These are phyloP conservation scores for Calendula officinalis DNA, from an alignment of 129 eudicot species.

Conservation along the genomic window DNA sequence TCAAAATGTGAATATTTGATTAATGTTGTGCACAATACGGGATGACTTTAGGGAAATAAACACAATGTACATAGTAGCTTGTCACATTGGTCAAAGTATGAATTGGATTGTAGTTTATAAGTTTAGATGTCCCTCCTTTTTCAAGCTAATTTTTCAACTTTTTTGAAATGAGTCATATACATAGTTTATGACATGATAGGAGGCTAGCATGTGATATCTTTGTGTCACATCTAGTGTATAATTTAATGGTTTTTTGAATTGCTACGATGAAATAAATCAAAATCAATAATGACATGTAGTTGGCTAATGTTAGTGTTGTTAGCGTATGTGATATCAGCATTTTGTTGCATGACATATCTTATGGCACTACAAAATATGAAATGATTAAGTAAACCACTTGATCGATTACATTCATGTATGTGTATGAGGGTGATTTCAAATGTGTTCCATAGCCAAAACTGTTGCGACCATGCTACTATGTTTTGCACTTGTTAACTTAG, in stretches of 20 bases:
- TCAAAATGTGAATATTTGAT: constrained; percentile 34
- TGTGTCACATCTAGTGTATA: neutral
- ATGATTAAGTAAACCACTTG: neutral
- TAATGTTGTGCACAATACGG: constrained; percentile 20
- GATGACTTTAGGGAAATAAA: constrained; percentile 5
- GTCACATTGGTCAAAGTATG: no score
- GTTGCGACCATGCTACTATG: neutral
- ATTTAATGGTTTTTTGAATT: constrained; percentile 27
- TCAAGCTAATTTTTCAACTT: no score
- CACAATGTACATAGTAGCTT: neutral
- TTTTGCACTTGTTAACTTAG: neutral
- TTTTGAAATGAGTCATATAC: no score
- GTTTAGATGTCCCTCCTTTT: no score
- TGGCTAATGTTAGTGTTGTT: constrained; percentile 15
- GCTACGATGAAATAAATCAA: neutral
- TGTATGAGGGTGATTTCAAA: constrained; percentile 4
- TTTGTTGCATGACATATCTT: neutral
- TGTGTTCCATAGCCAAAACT: constrained; percentile 1
- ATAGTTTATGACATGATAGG: no score
- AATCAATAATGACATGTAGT: constrained; percentile 7
- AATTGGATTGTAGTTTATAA: no score
- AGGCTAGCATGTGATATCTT: no score
- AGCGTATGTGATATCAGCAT: constrained; percentile 14
- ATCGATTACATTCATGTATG: neutral
- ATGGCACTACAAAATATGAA: neutral